These are phyloP conservation scores for Aurinia saxatilis DNA, from an alignment of 345 rosid genomes.

Conservation along the genomic window DNA sequence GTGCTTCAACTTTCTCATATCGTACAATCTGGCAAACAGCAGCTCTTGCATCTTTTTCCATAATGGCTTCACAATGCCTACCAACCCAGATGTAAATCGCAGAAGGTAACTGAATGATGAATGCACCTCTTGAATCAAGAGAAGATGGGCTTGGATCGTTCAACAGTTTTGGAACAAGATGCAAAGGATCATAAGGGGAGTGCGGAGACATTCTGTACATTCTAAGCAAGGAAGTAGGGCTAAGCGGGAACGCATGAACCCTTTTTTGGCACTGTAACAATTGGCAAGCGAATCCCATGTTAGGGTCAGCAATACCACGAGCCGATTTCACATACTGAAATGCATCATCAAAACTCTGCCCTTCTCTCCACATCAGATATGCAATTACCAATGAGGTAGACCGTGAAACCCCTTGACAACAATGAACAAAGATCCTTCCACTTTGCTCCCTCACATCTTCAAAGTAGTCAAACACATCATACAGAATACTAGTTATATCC, in stretches of 20 bases:
- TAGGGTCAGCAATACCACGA: constrained; percentile 96
- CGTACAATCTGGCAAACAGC: constrained; percentile 93
- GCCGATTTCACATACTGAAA: constrained; percentile 96
- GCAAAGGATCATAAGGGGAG: constrained; percentile 96
- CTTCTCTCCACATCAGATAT: constrained; percentile 98
- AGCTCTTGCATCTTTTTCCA: constrained; percentile 97
- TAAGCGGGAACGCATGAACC: constrained; percentile 94
- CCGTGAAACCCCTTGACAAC: constrained; percentile 97
- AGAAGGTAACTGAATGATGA: constrained; percentile 80
- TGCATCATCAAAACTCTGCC: constrained; percentile 97
- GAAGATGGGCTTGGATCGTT: constrained; percentile 74
- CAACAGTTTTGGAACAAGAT: constrained; percentile 92
- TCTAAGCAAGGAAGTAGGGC: constrained; percentile 92
- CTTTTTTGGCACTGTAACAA: constrained; percentile 94
- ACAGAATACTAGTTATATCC: constrained; percentile 95
- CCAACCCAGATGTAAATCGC: constrained; percentile 95
- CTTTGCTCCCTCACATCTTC: constrained; percentile 92
- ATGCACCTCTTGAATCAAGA: constrained; percentile 96
- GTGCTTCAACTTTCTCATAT: constrained; percentile 83
- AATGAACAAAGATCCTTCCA: constrained; percentile 96
- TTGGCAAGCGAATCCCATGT: constrained; percentile 99
- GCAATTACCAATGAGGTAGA: constrained; percentile 98
- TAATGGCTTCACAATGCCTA: constrained; percentile 62
- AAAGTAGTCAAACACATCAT: constrained; percentile 97
- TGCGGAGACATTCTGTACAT: constrained; percentile 93